phyloP scores from a whole-genome alignment of 768 basidiomycete genomes.

The Suillus hirtellus region DNA sequence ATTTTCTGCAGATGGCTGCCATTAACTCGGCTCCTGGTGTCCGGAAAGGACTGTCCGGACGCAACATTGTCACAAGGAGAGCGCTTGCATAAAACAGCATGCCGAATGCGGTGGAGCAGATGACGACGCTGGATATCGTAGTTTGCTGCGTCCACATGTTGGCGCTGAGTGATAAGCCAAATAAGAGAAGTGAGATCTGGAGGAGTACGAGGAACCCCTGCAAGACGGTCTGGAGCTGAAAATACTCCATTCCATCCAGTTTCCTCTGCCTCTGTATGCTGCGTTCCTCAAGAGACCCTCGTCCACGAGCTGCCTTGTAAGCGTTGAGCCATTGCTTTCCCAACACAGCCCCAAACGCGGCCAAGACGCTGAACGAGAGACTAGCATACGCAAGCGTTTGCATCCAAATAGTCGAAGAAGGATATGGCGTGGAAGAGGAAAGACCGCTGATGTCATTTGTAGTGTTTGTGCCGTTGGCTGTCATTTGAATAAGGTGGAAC shows the following conservation, averaged over 20 bases:
- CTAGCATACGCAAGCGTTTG: background rate
- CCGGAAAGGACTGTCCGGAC: constrained; percentile 14
- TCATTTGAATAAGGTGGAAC: background rate
- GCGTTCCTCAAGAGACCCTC: background rate
- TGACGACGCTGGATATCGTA: background rate
- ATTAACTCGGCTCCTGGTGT: constrained; percentile 5
- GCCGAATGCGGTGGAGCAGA: background rate
- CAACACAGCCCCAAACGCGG: background rate
- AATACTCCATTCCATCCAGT: background rate
- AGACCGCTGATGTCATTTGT: background rate
- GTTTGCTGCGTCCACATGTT: constrained; percentile 8
- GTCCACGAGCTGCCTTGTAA: background rate
- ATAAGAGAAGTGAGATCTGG: constrained; percentile 11
- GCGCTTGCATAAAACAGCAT: background rate
- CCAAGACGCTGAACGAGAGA: background rate
- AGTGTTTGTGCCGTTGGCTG: background rate
- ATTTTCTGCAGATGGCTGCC: background rate
- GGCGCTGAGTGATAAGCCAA: constrained; percentile 14
- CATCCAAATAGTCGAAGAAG: background rate
- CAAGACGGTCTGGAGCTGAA: background rate
- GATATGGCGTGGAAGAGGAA: background rate
- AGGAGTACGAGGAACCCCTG: constrained; percentile 8
- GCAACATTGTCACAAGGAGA: background rate
- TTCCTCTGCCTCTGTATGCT: background rate
- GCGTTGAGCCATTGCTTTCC: background rate